A percentile compares a stretch with the other conserved stretches of the same genome.
Conservation (phyloP, 306 rosid species). For the Cicer pinnatifidum region DNA sequence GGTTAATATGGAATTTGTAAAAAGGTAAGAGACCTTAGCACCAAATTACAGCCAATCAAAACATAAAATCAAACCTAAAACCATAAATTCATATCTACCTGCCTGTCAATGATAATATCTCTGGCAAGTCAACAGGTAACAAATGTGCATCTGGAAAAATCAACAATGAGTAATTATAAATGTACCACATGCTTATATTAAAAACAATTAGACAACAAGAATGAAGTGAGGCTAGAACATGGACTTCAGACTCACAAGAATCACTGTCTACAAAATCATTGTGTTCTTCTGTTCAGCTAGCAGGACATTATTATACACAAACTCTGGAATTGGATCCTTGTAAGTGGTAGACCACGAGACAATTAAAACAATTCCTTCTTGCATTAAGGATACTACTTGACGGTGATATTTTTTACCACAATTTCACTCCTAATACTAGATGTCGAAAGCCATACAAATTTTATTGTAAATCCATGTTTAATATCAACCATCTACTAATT, state of each 20-base stretch:
- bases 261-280: constrained; percentile 27
- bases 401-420: not conserved
- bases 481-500: constrained; percentile 28
- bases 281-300: constrained; percentile 26
- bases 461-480: constrained; percentile 12
- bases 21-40: not conserved
- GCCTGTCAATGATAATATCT: constrained; percentile 66
- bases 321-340: constrained; percentile 11
- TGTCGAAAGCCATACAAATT: not conserved
- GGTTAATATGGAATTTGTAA: not conserved
- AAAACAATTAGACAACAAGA: not conserved
- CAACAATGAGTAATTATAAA: constrained; percentile 29
- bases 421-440: constrained; percentile 12
- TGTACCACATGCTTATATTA: constrained; percentile 14
- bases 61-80: constrained; percentile 16
- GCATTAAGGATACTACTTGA: not conserved
- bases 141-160: constrained; percentile 80
- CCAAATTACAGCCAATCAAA: constrained; percentile 28
- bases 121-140: constrained; percentile 86
- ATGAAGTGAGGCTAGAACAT: constrained; percentile 19
- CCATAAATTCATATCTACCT: constrained; percentile 61
- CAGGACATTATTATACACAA: constrained; percentile 25
- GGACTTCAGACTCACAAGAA: constrained; percentile 31
- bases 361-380: not conserved
- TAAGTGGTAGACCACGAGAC: constrained; percentile 20